A percentile compares a stretch with the other conserved stretches of the same genome.
These are phyloP conservation scores for Clathrospora elynae DNA, from an alignment of 2,329 filamentous ascomycete genomes.

Conservation along the genomic window DNA sequence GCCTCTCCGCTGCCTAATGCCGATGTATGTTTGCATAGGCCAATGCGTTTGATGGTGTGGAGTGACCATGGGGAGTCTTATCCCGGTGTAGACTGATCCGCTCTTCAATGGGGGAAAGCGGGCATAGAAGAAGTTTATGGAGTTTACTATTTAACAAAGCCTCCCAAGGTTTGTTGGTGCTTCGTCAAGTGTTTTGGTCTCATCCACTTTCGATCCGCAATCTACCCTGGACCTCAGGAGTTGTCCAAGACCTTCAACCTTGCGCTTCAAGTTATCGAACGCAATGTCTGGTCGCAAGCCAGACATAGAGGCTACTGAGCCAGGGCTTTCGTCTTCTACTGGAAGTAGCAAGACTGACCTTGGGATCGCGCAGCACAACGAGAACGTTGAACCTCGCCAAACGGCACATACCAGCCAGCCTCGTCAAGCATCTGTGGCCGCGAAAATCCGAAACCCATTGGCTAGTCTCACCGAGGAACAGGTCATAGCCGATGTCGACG, in stretches of 20 bases:
- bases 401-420: slow-evolving; percentile 22
- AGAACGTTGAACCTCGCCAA: too few relatives aligned
- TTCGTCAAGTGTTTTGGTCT: slow-evolving; percentile 6
- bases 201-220: slow-evolving; percentile 10
- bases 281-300: slow-evolving; percentile 31
- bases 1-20: slow-evolving; percentile 13
- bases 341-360: slow-evolving; percentile 33
- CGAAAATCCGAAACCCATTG: slow-evolving; percentile 59
- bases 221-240: neutral
- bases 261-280: slow-evolving; percentile 1
- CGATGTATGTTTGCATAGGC: slow-evolving; percentile 34
- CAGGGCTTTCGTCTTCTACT: slow-evolving; percentile 22
- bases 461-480: slow-evolving; percentile 58
- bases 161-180: slow-evolving; percentile 4
- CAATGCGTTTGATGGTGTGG: slow-evolving; percentile 25
- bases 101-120: slow-evolving; percentile 16
- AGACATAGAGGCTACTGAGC: slow-evolving; percentile 37
- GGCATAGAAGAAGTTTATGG: slow-evolving; percentile 8
- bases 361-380: slow-evolving; percentile 25
- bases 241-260: neutral
- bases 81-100: slow-evolving; percentile 11
- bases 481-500: slow-evolving; percentile 60
- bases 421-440: slow-evolving; percentile 31
- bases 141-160: slow-evolving; percentile 19
- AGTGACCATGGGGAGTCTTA: slow-evolving; percentile 20